phyloP scores from a whole-genome alignment of 169 alveolate genomes.

The Plasmodium fragile region DNA sequence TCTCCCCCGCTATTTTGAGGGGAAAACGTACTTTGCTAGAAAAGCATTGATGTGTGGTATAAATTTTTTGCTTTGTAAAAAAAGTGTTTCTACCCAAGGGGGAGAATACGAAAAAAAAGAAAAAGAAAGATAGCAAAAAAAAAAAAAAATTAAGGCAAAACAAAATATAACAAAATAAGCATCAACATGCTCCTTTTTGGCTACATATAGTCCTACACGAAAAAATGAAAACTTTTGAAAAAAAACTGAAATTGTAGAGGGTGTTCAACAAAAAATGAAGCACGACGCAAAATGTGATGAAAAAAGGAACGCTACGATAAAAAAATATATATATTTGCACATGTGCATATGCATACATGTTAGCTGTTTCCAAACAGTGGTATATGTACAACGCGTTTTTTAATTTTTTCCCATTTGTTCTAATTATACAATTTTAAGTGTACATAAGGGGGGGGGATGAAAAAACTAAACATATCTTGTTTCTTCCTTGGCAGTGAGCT shows the following conservation, averaged over 20 bases:
- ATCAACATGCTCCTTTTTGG: neutral
- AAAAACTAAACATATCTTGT: slow-evolving; percentile 62
- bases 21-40: slow-evolving; percentile 2
- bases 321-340: neutral
- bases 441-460: neutral
- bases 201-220: neutral
- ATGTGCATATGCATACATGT: neutral
- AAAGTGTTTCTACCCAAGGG: slow-evolving; percentile 3
- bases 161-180: neutral
- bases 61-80: slow-evolving; percentile 15
- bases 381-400: neutral
- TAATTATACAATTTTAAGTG: slow-evolving; percentile 22
- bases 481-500: slow-evolving; percentile 72
- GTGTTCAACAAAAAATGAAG: slow-evolving; percentile 21
- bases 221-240: slow-evolving; percentile 6
- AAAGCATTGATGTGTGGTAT: slow-evolving; percentile 10
- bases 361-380: slow-evolving; percentile 5
- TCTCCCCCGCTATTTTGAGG: neutral
- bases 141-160: neutral
- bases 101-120: slow-evolving; percentile 4
- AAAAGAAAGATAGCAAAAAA: neutral
- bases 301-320: neutral
- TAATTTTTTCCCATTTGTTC: slow-evolving; percentile 15
- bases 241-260: slow-evolving; percentile 14
- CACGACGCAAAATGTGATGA: neutral